Conservation (phyloP, 495 filamentous ascomycete species). For the Lasiosphaeria hispida region DNA sequence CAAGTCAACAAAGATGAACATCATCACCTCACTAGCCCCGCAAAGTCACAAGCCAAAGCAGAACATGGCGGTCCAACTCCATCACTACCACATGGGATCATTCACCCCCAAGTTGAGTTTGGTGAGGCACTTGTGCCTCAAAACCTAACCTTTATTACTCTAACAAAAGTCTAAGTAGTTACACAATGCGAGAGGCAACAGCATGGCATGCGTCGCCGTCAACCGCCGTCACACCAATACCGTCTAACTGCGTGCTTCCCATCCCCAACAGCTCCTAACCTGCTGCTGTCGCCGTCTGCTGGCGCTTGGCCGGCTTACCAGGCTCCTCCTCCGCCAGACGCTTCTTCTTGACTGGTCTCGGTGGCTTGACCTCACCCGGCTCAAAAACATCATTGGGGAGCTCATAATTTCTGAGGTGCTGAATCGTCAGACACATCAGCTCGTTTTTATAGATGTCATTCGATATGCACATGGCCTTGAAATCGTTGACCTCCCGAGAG, state of each 20-base stretch:
- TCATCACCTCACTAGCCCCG: too few relatives aligned
- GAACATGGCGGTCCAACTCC: too few relatives aligned
- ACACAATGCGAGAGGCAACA: constrained; percentile 17
- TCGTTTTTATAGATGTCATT: constrained; percentile 61
- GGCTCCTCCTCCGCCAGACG: constrained; percentile 24
- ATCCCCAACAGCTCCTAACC: neutral
- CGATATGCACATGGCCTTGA: constrained; percentile 65
- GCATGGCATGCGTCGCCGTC: neutral
- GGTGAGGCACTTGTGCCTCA: constrained; percentile 37
- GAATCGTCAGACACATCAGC: constrained; percentile 63
- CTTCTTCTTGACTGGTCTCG: constrained; percentile 55
- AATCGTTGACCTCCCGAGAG: constrained; percentile 69
- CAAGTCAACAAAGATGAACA: too few relatives aligned
- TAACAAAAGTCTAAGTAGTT: constrained; percentile 24
- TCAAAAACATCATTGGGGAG: constrained; percentile 88
- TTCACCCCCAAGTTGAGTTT: constrained; percentile 17
- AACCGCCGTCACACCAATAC: neutral
- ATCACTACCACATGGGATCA: neutral
- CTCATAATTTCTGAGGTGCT: constrained; percentile 75
- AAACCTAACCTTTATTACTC: constrained; percentile 35
- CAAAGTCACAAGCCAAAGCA: too few relatives aligned
- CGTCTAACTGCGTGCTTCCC: neutral
- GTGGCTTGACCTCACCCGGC: constrained; percentile 70
- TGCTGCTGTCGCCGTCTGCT: constrained; percentile 36
- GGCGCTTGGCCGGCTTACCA: constrained; percentile 20